Evolutionary conservation across 2,329 filamentous ascomycete species (phyloP).

Genomic region (Boeremia lycopersici): DNA sequence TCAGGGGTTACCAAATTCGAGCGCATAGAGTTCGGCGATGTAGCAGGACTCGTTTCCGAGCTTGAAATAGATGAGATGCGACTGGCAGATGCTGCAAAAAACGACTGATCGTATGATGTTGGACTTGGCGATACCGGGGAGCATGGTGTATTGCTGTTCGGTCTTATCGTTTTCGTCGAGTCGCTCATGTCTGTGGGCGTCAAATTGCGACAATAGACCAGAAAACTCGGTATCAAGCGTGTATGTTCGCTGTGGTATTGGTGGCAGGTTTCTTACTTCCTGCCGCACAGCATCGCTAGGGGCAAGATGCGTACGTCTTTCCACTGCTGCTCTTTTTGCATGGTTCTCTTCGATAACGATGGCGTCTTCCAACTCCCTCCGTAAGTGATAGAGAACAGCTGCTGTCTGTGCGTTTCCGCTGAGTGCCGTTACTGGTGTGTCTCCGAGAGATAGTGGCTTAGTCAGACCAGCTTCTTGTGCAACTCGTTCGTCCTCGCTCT

Average conservation of each 20-base stretch:
- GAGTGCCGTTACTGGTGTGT: slow-evolving; percentile 21
- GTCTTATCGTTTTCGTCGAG: slow-evolving; percentile 22
- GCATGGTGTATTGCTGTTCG: slow-evolving; percentile 17
- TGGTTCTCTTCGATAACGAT: slow-evolving; percentile 41
- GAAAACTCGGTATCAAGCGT: slow-evolving; percentile 35
- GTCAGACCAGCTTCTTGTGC: slow-evolving; percentile 24
- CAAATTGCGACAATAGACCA: slow-evolving; percentile 25
- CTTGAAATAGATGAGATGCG: slow-evolving; percentile 32
- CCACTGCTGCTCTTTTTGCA: slow-evolving; percentile 32
- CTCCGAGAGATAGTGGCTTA: slow-evolving; percentile 30
- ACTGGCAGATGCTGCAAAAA: slow-evolving; percentile 25
- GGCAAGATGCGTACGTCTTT: slow-evolving; percentile 33
- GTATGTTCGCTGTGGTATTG: slow-evolving; percentile 32
- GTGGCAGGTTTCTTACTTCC: slow-evolving; percentile 33
- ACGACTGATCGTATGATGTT: slow-evolving; percentile 9
- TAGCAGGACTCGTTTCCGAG: slow-evolving; percentile 20
- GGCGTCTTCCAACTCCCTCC: slow-evolving; percentile 39
- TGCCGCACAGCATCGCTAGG: slow-evolving; percentile 39
- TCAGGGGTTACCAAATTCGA: slow-evolving; percentile 21
- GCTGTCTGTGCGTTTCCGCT: slow-evolving; percentile 34
- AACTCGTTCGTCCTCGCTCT: slow-evolving; percentile 36
- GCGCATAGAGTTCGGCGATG: slow-evolving; percentile 18
- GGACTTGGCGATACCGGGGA: slow-evolving; percentile 23
- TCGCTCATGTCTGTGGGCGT: slow-evolving; percentile 13
- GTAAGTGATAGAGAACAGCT: slow-evolving; percentile 34